Base-by-base conservation (phyloP, 768 basidiomycete genomes). In the Tylopilus felleus region DNA sequence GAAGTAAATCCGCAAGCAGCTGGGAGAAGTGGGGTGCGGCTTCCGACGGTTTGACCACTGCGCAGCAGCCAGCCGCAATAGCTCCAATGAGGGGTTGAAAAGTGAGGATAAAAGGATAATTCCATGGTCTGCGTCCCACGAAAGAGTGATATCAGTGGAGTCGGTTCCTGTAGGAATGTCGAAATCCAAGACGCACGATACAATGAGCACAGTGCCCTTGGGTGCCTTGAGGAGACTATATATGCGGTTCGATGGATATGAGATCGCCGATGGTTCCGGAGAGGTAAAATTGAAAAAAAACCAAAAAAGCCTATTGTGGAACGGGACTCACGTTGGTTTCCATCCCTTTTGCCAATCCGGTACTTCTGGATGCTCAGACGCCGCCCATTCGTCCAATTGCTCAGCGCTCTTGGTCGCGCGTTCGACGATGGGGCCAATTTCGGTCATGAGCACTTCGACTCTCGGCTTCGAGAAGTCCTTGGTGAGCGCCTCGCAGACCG, bases 51-150 rank as follows among this genome's bases (percentile, higher is more conserved):
- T 91, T 90, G 61, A 90, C 43, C 9, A 83, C 75, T 0, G 77
- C 79, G n/a, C 82, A 77, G 60, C 85, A 87, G 0, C 89, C 90
- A 1, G 88, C 87, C 0, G 86, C 76, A 46, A 92, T 85, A 1
- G 89, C 89, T 5, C 88, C 88, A 47, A 79, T 74, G 21, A 86
- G 70, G 4, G 87, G 86, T 36, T 78, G 77, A 7, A 87, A 65
- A 5, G 63, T 73, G 29, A 85, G 74, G 10, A 81, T 69, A 47
- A 82, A 61, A 0, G 86, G 86, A 59, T 81, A 87, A 61, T 87
- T 87, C 83, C 84, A 86, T 2, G 84, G 84, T 17, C 84, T 85
- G 28, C 13, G 47, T 17, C 36, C 36, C 17, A 8, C 36, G 2
- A 38, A 4, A 8, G 40, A 21, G 2, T 5, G 22, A 22, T 2